Base-by-base conservation (phyloP, 1,139 yeast species). In the Candida pseudoviswanathii region DNA sequence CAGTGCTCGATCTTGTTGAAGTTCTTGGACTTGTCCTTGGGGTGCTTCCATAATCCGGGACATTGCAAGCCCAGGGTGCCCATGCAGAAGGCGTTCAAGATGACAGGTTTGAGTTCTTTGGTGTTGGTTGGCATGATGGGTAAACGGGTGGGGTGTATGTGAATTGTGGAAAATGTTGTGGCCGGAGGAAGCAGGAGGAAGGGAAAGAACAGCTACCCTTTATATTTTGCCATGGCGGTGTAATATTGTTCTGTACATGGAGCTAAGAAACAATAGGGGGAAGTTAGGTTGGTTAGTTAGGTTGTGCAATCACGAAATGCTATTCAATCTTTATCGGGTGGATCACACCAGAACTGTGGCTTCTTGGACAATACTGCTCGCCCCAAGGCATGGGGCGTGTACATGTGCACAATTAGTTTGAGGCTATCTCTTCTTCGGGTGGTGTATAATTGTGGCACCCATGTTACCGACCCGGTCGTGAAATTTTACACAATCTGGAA, bases 31-130 rank as follows among this genome's bases (percentile, higher is more conserved):
- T 66, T 61, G 54, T 75, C 79, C 11, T 68, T 57, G 5, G 80
- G 80, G 48, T 74, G 74, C 46, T 66, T 70, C 80, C 80, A 75
- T 31, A 70, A 65, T 1, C 78, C 78, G 3, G 68, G 70, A 32
- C 61, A 66, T 53, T 72, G 78, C 40, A 69, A 66, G 4, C 77
- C 78, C 44, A 73, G 67, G 45, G 67, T 55, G 10, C 71, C 73
- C 72, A 73, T 68, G 29, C 64, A 74, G 54, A 74, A 73, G 16
- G 77, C 76, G 59, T 73, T 72, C 43, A 72, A 54, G 41, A 70
- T 64, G 47, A 70, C 58, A 32, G 60, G 61, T 43, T 66, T 65
- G 31, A 47, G 49, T 22, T 44, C 29, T 33, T 43, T 41, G 5
- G 40, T 16, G 11, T 34, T 43, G 11, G 41, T 21, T n/a, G 37